Conservation (phyloP, 2,329 filamentous ascomycete genomes). For the Phialemoniopsis sp. region DNA sequence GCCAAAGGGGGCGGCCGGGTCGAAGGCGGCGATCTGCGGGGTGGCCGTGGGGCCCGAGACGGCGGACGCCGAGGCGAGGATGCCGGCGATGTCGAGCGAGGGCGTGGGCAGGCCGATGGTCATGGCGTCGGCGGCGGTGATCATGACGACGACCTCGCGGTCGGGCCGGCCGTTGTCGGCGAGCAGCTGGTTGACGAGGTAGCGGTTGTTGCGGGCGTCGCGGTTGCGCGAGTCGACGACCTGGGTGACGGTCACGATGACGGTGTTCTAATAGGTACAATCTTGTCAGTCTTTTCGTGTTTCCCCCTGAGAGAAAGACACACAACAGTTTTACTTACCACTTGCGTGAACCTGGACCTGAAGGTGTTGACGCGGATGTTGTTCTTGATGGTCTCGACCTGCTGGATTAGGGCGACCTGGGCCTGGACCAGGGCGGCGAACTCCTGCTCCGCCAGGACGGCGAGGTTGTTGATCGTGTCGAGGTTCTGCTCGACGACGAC, state of each 20-base stretch:
- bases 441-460: constrained; percentile 27
- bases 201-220: constrained; percentile 23
- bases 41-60: constrained; percentile 9
- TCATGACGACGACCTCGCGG: constrained; percentile 29
- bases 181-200: constrained; percentile 32
- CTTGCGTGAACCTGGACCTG: constrained; percentile 26
- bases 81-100: constrained; percentile 12
- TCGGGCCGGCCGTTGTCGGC: constrained; percentile 28
- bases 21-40: constrained; percentile 14
- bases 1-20: constrained; percentile 26
- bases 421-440: constrained; percentile 30
- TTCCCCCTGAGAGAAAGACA: no score
- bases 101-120: constrained; percentile 23
- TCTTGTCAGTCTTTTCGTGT: constrained; percentile 1
- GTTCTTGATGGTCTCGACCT: constrained; percentile 34
- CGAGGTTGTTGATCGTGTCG: constrained; percentile 25
- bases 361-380: constrained; percentile 36
- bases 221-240: constrained; percentile 27
- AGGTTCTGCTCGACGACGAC: constrained; percentile 29
- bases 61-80: constrained; percentile 5
- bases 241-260: constrained; percentile 30
- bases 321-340: constrained; percentile 23
- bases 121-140: constrained; percentile 28
- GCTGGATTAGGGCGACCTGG: constrained; percentile 26
- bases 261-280: constrained; percentile 23